phyloP scores from a whole-genome alignment of 768 basidiomycete genomes.

The Steccherinum ochraceum region DNA sequence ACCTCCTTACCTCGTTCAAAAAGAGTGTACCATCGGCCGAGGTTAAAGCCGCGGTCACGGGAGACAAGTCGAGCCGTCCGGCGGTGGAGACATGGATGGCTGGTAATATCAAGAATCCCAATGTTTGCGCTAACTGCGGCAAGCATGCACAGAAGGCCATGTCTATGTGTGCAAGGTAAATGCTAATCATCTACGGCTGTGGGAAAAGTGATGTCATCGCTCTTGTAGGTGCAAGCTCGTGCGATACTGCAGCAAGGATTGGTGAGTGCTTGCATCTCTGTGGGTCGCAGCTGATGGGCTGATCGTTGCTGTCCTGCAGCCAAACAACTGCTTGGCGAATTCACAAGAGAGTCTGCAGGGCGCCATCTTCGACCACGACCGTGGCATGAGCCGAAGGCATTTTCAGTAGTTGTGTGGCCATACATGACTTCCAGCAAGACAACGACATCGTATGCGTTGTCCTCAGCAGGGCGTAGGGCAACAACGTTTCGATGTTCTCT shows the following conservation, averaged over 20 bases:
- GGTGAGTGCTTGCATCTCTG: conserved; percentile 11
- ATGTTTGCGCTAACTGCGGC: conserved; percentile 18
- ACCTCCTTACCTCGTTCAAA: conserved; percentile 3
- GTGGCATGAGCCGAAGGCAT: too few species aligned
- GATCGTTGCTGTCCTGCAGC: not conserved
- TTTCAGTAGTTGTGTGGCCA: too few species aligned
- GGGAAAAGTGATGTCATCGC: not conserved
- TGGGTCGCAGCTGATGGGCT: not conserved
- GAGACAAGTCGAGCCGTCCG: conserved; percentile 14
- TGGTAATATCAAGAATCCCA: conserved; percentile 10
- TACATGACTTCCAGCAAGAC: too few species aligned
- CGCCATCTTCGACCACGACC: too few species aligned
- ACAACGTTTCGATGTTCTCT: too few species aligned
- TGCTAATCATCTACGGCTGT: not conserved
- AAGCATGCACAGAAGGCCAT: conserved; percentile 11
- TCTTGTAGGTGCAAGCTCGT: conserved; percentile 16
- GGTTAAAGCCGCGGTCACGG: conserved; percentile 15
- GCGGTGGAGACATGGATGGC: conserved; percentile 14
- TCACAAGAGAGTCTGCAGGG: conserved; percentile 1
- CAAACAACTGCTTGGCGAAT: conserved; percentile 3
- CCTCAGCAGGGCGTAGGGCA: too few species aligned
- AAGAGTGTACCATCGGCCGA: conserved; percentile 8
- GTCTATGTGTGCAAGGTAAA: conserved; percentile 11
- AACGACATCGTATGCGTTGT: too few species aligned
- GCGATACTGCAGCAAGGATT: conserved; percentile 19